These are phyloP conservation scores for Umbelopsis sp. DNA, from an alignment of 371 early-diverging fungal species.

Conservation along the genomic window DNA sequence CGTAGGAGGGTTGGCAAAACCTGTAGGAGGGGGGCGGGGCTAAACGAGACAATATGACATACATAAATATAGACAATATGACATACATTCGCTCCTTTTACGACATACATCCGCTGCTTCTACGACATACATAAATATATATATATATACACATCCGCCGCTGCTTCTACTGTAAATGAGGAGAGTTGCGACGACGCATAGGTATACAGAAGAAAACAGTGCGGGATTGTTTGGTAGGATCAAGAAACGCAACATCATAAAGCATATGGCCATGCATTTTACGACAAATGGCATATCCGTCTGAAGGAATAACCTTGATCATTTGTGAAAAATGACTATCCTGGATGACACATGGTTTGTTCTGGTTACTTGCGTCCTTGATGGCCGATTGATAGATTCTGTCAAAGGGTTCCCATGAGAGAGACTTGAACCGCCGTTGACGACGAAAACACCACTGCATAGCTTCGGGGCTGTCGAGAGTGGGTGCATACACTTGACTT, in stretches of 20 bases:
- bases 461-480: neutral
- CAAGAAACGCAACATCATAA: neutral
- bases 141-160: neutral
- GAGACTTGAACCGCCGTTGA: neutral
- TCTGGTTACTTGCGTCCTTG: neutral
- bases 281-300: neutral
- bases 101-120: no score
- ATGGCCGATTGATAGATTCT: neutral
- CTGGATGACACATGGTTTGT: neutral
- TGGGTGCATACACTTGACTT: neutral
- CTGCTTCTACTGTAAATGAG: neutral
- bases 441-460: slow-evolving; percentile 12
- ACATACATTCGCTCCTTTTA: neutral
- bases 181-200: neutral
- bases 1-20: no score
- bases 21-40: no score
- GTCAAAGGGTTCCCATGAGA: slow-evolving; percentile 4
- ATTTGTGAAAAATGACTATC: slow-evolving; percentile 10
- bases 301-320: neutral
- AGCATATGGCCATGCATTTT: slow-evolving; percentile 2
- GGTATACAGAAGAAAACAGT: slow-evolving; percentile 3
- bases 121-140: neutral
- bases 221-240: neutral
- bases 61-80: no score
- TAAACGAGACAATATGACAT: no score